Evolutionary conservation across 129 eudicot genomes (phyloP).

Genomic region (Glebionis coronaria): DNA sequence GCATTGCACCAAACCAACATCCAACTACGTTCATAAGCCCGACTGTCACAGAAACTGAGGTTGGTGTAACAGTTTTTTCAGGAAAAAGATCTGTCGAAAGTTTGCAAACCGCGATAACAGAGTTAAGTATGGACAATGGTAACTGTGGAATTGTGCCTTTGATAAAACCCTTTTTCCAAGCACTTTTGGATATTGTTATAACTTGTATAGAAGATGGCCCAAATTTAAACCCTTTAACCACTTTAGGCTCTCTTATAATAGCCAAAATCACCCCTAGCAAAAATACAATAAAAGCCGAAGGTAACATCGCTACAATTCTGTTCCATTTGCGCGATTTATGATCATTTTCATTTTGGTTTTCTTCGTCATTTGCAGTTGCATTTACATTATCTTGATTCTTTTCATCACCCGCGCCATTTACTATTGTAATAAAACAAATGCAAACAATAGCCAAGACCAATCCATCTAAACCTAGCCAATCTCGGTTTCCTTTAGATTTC

Average conservation of each 20-base stretch:
- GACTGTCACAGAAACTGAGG: conserved; percentile 73
- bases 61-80: conserved; percentile 54
- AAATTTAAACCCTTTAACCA: conserved; percentile 56
- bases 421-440: conserved; percentile 57
- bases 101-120: conserved; percentile 86
- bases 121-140: conserved; percentile 81
- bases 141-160: conserved; percentile 91
- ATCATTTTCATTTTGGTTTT: not conserved
- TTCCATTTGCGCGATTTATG: conserved; percentile 29
- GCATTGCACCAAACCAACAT: conserved; percentile 96
- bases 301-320: conserved; percentile 45
- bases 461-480: conserved; percentile 88
- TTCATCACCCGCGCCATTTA: conserved; percentile 71
- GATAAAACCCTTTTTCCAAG: conserved; percentile 82
- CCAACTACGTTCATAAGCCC: conserved; percentile 89
- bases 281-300: conserved; percentile 80
- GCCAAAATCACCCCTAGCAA: conserved; percentile 74
- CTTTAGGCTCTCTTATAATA: conserved; percentile 58
- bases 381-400: conserved; percentile 10
- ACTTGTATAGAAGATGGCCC: conserved; percentile 64
- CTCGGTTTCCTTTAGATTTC: conserved; percentile 62
- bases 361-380: conserved; percentile 12
- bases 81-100: conserved; percentile 81
- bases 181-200: conserved; percentile 48
- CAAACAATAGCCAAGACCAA: conserved; percentile 64